phyloP scores from a whole-genome alignment of 169 alveolate species.

The Eimeria nieschulzi region DNA sequence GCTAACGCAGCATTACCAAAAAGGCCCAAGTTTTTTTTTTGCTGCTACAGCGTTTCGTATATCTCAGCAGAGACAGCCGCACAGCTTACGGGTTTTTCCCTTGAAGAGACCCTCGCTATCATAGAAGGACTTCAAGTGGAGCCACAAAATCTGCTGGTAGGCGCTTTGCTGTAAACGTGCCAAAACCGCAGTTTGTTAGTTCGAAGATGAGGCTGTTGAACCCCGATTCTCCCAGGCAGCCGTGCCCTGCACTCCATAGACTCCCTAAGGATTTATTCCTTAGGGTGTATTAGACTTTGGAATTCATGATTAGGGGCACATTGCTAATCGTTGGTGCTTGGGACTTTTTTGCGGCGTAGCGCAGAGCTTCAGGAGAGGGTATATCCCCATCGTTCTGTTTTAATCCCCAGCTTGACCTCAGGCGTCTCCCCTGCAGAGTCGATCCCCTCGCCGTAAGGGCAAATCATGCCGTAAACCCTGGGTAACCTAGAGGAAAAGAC shows the following conservation, averaged over 20 bases:
- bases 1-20: too few species aligned
- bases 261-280: too few species aligned
- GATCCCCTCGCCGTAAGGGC: constrained; percentile 36
- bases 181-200: too few species aligned
- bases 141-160: constrained; percentile 46
- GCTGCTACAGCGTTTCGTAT: constrained; percentile 30
- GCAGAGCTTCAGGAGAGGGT: constrained; percentile 56
- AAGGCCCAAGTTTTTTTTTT: not conserved
- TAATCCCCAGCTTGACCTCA: constrained; percentile 44
- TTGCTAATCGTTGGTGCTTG: not conserved
- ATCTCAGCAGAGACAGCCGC: constrained; percentile 47
- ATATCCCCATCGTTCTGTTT: constrained; percentile 23
- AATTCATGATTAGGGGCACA: not conserved
- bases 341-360: constrained; percentile 18
- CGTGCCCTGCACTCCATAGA: too few species aligned
- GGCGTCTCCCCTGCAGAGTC: constrained; percentile 57
- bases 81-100: constrained; percentile 16
- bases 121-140: constrained; percentile 40
- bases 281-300: too few species aligned
- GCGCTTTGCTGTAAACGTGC: not conserved
- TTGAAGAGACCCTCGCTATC: constrained; percentile 2
- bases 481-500: too few species aligned
- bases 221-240: too few species aligned
- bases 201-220: too few species aligned
- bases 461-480: not conserved